Evolutionary conservation across 768 basidiomycete genomes (phyloP).

Genomic region (Phanerochaete carnosa): DNA sequence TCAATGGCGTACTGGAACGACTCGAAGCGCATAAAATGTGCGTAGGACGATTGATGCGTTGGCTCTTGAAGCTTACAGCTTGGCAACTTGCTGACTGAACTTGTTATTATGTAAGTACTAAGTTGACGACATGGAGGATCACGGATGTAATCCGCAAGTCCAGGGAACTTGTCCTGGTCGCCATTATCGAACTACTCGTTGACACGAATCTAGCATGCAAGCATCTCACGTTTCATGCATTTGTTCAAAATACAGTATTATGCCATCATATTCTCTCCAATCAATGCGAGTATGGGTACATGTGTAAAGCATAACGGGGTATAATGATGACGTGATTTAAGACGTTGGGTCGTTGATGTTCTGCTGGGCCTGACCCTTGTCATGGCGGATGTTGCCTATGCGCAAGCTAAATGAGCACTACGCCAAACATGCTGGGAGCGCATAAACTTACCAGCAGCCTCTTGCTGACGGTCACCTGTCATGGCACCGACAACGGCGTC

Average conservation of each 20-base stretch:
- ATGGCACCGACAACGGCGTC: conserved; percentile 54
- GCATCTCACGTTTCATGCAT: too few relatives aligned
- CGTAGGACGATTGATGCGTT: too few relatives aligned
- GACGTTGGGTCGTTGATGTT: conserved; percentile 39
- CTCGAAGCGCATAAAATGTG: too few relatives aligned
- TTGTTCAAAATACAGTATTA: background rate
- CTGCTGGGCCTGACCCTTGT: conserved; percentile 56
- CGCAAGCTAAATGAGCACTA: background rate
- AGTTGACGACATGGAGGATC: too few relatives aligned
- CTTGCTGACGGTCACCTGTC: conserved; percentile 51
- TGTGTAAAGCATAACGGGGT: background rate
- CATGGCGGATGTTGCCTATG: conserved; percentile 48
- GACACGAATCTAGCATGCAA: too few relatives aligned
- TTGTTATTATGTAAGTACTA: too few relatives aligned
- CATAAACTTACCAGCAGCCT: conserved; percentile 38
- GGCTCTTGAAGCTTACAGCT: too few relatives aligned
- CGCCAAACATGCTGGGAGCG: background rate
- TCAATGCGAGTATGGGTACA: background rate
- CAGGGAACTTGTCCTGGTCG: too few relatives aligned
- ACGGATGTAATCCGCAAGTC: too few relatives aligned
- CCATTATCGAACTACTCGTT: too few relatives aligned
- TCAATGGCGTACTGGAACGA: too few relatives aligned
- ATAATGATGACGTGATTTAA: background rate
- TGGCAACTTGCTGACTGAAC: too few relatives aligned
- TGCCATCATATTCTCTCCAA: background rate